Conservation (phyloP, 306 rosid genomes). For the Crataegus laevigata region DNA sequence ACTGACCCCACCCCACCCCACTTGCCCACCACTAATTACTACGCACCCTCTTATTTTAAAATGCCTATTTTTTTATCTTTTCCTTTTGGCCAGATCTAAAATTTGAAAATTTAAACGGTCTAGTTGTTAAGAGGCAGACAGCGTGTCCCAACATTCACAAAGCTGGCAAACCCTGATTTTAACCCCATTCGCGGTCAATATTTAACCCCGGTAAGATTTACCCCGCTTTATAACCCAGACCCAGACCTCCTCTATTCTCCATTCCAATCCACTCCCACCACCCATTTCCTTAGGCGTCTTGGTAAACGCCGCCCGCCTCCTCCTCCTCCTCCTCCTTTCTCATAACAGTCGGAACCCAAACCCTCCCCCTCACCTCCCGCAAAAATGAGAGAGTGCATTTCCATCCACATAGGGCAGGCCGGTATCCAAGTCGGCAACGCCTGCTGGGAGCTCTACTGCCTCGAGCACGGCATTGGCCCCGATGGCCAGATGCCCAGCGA, state of each 20-base stretch:
- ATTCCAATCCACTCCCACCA: not conserved
- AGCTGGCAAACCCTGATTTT: constrained; percentile 18
- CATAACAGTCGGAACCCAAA: not conserved
- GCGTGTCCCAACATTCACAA: not conserved
- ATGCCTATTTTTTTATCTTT: not conserved
- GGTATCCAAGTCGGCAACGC: constrained; percentile 85
- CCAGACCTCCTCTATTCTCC: not conserved
- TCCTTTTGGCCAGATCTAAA: not conserved
- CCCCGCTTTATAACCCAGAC: constrained; percentile 12
- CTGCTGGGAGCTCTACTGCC: constrained; percentile 84
- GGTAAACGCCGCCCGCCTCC: constrained; percentile 44
- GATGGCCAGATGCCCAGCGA: constrained; percentile 87
- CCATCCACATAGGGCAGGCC: constrained; percentile 82
- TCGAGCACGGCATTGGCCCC: constrained; percentile 79
- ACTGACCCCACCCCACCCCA: not conserved
- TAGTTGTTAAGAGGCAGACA: not conserved
- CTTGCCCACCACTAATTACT: not conserved
- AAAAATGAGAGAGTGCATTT: constrained; percentile 82
- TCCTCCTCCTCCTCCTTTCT: not conserved
- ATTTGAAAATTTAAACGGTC: constrained; percentile 6
- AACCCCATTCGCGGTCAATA: constrained; percentile 18
- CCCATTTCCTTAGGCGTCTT: constrained; percentile 47
- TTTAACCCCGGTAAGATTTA: constrained; percentile 25
- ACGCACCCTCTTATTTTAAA: not conserved
- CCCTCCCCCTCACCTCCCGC: not conserved